Conservation (phyloP, 1,284 basidiomycete species). For the Microbotryum lychnidis-dioicae region DNA sequence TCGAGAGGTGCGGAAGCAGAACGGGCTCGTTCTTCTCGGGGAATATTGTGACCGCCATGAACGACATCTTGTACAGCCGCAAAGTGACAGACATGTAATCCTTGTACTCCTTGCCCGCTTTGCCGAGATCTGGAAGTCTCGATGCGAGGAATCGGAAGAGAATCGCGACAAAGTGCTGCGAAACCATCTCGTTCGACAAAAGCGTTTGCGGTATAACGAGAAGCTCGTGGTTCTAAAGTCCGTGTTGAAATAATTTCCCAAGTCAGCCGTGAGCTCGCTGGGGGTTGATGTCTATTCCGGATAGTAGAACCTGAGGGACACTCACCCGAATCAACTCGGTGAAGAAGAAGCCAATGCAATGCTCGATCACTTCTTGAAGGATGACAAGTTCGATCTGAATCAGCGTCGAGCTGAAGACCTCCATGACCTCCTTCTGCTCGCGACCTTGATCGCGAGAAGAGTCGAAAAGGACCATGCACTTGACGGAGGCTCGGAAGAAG, state of each 20-base stretch:
- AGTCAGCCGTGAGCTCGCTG: constrained; percentile 28
- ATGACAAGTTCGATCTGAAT: constrained; percentile 78
- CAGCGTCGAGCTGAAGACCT: constrained; percentile 71
- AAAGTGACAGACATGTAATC: constrained; percentile 71
- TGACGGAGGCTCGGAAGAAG: constrained; percentile 76
- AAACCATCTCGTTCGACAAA: constrained; percentile 74
- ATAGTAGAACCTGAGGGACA: constrained; percentile 34
- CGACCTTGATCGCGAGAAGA: constrained; percentile 54
- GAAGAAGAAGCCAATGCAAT: constrained; percentile 79
- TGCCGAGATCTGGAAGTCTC: constrained; percentile 70
- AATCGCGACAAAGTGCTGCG: constrained; percentile 85
- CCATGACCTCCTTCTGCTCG: constrained; percentile 79
- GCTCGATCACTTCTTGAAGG: constrained; percentile 85
- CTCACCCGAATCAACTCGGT: constrained; percentile 54
- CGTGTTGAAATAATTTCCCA: background rate
- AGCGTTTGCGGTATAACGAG: constrained; percentile 80
- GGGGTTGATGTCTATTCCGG: constrained; percentile 34
- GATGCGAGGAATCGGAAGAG: constrained; percentile 80
- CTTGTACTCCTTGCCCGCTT: constrained; percentile 61
- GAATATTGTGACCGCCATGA: constrained; percentile 74
- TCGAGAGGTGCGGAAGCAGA: constrained; percentile 82
- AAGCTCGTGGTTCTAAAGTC: constrained; percentile 57
- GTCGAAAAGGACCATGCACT: constrained; percentile 80
- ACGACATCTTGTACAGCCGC: constrained; percentile 93
- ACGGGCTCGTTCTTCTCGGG: constrained; percentile 80